phyloP scores from a whole-genome alignment of 495 filamentous ascomycete genomes.

The Aspergillus incahuasiensis region DNA sequence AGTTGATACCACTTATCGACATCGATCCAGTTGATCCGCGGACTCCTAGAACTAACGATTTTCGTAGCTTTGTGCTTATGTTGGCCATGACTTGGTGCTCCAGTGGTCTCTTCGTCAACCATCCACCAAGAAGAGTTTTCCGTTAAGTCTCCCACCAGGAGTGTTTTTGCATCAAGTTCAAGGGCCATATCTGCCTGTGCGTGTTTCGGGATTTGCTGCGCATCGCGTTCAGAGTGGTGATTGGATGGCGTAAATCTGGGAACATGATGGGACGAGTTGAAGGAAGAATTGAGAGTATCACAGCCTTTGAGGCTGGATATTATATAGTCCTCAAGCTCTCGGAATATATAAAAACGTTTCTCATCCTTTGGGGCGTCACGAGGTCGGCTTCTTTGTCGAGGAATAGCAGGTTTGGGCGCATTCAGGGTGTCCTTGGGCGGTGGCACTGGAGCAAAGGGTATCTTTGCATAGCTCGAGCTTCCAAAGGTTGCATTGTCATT shows the following conservation, averaged over 20 bases:
- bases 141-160: conserved; percentile 73
- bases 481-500: neutral
- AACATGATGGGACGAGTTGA: conserved; percentile 36
- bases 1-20: conserved; percentile 70
- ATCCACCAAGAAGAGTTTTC: conserved; percentile 88
- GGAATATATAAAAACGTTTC: conserved; percentile 50
- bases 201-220: conserved; percentile 16
- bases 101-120: conserved; percentile 41
- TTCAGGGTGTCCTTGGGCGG: conserved; percentile 23
- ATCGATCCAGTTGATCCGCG: conserved; percentile 71
- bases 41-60: conserved; percentile 56
- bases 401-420: conserved; percentile 17
- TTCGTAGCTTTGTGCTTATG: conserved; percentile 29
- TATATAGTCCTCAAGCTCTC: conserved; percentile 71
- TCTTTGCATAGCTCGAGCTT: conserved; percentile 11
- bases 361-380: conserved; percentile 19
- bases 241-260: conserved; percentile 24
- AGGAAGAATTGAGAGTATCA: conserved; percentile 70
- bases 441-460: conserved; percentile 14
- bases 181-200: conserved; percentile 31
- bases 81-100: conserved; percentile 20
- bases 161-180: conserved; percentile 69
- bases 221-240: conserved; percentile 26
- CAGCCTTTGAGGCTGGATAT: conserved; percentile 61
- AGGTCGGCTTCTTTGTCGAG: conserved; percentile 16